Percentiles rank a stretch among this genome's conserved stretches.
Evolutionary conservation across 139 green algal species (phyloP).

Genomic region (Astrephomene gubernaculifera): DNA sequence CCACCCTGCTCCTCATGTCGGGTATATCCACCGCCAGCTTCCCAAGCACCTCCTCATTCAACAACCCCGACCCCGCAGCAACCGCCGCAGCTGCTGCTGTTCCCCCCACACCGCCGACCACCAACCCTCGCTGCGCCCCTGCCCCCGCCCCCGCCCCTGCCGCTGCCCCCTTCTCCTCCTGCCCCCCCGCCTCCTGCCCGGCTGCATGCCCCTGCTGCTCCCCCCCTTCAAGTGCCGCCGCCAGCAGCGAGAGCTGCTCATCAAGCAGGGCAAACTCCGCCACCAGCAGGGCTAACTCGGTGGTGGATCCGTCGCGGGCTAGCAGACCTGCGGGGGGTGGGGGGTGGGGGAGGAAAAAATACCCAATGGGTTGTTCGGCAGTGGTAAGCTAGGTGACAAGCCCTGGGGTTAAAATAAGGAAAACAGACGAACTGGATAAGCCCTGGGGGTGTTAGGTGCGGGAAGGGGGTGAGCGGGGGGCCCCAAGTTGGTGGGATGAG

Average conservation of each 20-base stretch:
- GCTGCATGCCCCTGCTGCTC: not conserved
- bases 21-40: slow-evolving; percentile 87
- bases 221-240: slow-evolving; percentile 38
- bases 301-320: slow-evolving; percentile 64
- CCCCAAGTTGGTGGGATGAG: no score
- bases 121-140: no score
- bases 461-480: no score
- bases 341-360: not conserved
- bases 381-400: no score
- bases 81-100: not conserved
- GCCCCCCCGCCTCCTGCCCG: no score
- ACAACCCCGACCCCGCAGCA: slow-evolving; percentile 39
- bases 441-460: no score
- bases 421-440: no score
- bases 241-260: slow-evolving; percentile 75
- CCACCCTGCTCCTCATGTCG: slow-evolving; percentile 87
- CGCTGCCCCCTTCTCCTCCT: not conserved
- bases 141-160: not conserved
- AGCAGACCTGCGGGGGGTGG: slow-evolving; percentile 48
- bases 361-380: no score
- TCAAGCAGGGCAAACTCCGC: slow-evolving; percentile 92
- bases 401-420: no score
- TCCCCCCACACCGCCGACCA: no score
- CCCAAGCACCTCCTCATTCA: slow-evolving; percentile 84
- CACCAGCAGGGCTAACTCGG: slow-evolving; percentile 90